Evolutionary conservation across 228 moss, liverwort and hornwort species (phyloP), one percentile per base, ranked within the genome.

Genomic region (Sphagnum magellanicum): DNA sequence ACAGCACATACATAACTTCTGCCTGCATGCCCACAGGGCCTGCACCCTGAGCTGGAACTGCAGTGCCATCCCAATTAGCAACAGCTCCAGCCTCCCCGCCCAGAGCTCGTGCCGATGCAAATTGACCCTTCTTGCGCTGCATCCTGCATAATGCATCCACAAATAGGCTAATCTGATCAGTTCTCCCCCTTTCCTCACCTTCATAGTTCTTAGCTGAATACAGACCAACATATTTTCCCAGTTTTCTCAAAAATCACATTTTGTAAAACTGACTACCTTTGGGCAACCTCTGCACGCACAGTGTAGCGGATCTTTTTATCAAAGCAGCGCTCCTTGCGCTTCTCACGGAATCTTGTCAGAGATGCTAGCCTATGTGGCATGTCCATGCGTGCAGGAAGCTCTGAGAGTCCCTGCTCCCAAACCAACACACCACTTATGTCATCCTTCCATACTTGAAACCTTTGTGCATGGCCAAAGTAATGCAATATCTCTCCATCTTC

Each of bases 281-380:
- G 93, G 6, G 97, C 97, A 72, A 98, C 97, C 76, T 98, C 97
- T 76, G 93, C 93, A 15, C 97, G 87, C 65, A 98, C 97, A 60
- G 80, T 98, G 62, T 98, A 98, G 8, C 97, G 93, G 70, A 98
- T 98, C 74, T 91, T 89, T 75, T 98, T 98, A 53, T 98, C 97
- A 71, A 90, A 98, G 72, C 91, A 91, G 61, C 97, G 88, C 75
- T 98, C 97, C 74, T 98, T 98, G 67, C 97, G 88, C 72, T 98
- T 98, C 77, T 98, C 97, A 6, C 97, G 90, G 72, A 98, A 98
- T 59, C 97, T 89, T 16, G 89, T 98, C 81, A 98, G 77, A 49
- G 97, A 98, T 53, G 97, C 97, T 16, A 98, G 77, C 74, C 97
- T 87, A 70, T 98, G 97, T 67, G 97, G 97, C 93, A 98, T 93